phyloP scores from a whole-genome alignment of 2,329 filamentous ascomycete genomes.

The Hypoxylon sp. region DNA sequence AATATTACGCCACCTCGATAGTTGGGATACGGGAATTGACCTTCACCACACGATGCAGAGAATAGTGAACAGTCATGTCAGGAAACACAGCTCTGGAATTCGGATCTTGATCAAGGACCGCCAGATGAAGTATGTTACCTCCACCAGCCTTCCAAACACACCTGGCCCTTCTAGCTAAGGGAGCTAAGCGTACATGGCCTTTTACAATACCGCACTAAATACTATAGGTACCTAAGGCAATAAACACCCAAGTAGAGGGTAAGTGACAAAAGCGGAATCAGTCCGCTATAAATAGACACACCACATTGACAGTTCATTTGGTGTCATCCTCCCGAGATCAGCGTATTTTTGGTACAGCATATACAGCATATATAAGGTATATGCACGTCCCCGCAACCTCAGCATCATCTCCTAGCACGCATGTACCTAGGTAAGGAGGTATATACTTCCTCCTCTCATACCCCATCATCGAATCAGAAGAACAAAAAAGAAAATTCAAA shows the following conservation, averaged over 20 bases:
- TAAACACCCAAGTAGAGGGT: constrained; percentile 23
- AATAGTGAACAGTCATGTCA: constrained; percentile 8
- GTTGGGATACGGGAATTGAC: background rate
- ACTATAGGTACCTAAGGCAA: background rate
- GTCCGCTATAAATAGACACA: constrained; percentile 24
- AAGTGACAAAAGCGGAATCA: constrained; percentile 16
- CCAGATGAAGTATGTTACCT: constrained; percentile 17
- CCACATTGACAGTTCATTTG: constrained; percentile 4
- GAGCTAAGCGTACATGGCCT: constrained; percentile 9
- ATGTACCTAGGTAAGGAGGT: too few relatives aligned
- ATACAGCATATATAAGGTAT: constrained; percentile 28
- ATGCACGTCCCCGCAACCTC: constrained; percentile 7
- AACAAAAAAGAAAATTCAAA: constrained; percentile 1
- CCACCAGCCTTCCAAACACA: constrained; percentile 7
- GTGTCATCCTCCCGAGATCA: constrained; percentile 5
- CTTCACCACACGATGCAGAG: background rate
- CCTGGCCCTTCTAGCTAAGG: constrained; percentile 21
- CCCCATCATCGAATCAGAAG: constrained; percentile 18
- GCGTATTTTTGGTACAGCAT: constrained; percentile 26
- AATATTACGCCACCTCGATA: background rate
- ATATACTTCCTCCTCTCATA: constrained; percentile 23
- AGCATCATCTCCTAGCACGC: constrained; percentile 6
- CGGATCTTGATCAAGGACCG: constrained; percentile 20
- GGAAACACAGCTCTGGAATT: constrained; percentile 34
- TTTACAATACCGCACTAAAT: too few relatives aligned